Conservation (phyloP, 345 rosid species). For the Populus alba region DNA sequence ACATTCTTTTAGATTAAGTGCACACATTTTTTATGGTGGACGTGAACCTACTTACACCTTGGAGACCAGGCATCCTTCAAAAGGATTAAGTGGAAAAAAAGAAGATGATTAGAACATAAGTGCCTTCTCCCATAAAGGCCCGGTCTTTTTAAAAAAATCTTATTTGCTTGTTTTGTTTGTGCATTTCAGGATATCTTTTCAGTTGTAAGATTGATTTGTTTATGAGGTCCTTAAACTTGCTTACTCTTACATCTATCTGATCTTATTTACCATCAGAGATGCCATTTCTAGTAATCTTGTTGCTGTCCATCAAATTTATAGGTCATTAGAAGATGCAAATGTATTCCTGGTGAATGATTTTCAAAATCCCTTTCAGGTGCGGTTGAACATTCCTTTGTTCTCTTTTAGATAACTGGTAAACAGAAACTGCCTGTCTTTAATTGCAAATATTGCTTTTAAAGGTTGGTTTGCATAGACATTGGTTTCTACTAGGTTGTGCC, state of each 20-base stretch:
- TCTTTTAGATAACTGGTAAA: not conserved
- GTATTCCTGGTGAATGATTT: constrained; percentile 88
- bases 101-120: not conserved
- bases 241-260: constrained; percentile 8
- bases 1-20: not conserved
- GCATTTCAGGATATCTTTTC: not conserved
- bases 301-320: constrained; percentile 32
- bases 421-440: not conserved
- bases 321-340: constrained; percentile 90
- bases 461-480: not conserved
- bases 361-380: constrained; percentile 85
- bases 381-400: constrained; percentile 5
- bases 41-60: not conserved
- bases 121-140: not conserved
- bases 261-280: not conserved
- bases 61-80: not conserved
- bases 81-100: not conserved
- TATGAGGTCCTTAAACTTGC: not conserved
- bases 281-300: constrained; percentile 13
- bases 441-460: constrained; percentile 2
- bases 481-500: not conserved
- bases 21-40: not conserved
- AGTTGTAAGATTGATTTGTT: not conserved
- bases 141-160: not conserved
- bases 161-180: not conserved